Conservation (phyloP, 208 protist species). For the Herpetomonas samuelpessoai region DNA sequence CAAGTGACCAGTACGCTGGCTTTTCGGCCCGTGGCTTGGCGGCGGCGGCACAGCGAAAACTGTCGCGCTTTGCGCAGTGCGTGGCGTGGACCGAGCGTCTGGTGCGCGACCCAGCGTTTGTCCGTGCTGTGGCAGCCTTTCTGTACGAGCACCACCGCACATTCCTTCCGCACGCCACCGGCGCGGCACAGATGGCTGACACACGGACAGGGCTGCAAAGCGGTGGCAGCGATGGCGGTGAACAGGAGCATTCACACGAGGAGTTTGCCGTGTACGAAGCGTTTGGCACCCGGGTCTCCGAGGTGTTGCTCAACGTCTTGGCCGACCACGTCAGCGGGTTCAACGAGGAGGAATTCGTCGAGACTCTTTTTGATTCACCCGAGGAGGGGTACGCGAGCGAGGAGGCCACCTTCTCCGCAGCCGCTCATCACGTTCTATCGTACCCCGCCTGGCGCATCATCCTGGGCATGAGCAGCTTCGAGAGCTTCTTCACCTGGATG, state of each 20-base stretch:
- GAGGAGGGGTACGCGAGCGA: conserved; percentile 15
- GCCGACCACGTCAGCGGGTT: conserved; percentile 46
- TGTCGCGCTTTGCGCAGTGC: conserved; percentile 59
- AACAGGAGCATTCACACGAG: conserved; percentile 64
- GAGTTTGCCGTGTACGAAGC: conserved; percentile 66
- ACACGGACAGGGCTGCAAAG: background rate
- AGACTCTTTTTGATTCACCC: conserved; percentile 67
- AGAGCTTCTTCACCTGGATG: conserved; percentile 78
- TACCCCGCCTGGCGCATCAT: conserved; percentile 79
- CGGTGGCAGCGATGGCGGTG: no score
- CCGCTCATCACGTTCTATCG: conserved; percentile 49
- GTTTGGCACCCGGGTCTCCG: conserved; percentile 49
- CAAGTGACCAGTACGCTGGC: no score
- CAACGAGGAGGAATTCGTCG: conserved; percentile 75
- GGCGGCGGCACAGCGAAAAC: conserved; percentile 32
- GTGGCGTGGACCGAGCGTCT: conserved; percentile 62
- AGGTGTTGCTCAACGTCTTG: conserved; percentile 50
- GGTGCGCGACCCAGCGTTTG: conserved; percentile 50
- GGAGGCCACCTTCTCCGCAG: background rate
- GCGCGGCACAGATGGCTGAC: background rate
- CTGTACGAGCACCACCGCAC: conserved; percentile 66
- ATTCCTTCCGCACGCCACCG: conserved; percentile 48
- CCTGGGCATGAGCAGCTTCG: conserved; percentile 74
- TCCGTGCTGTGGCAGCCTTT: conserved; percentile 49
- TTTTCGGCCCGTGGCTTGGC: conserved; percentile 21